phyloP scores from a whole-genome alignment of 2,329 filamentous ascomycete genomes.

The Penicillium digitatum region DNA sequence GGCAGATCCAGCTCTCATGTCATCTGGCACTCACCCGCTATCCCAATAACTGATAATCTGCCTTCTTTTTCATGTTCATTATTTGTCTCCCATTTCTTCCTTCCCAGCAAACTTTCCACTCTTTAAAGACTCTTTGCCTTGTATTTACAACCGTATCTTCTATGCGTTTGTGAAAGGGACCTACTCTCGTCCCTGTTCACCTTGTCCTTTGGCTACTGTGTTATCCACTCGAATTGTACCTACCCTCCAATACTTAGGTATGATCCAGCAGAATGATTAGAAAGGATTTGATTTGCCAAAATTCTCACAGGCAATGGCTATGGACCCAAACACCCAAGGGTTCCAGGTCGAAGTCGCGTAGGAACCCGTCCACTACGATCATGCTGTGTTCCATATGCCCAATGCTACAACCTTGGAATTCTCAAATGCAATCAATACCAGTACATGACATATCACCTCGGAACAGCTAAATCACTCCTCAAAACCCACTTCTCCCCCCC shows the following conservation, averaged over 20 bases:
- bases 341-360: not conserved
- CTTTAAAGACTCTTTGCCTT: slow-evolving; percentile 22
- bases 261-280: slow-evolving; percentile 18
- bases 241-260: not conserved
- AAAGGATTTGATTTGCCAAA: not conserved
- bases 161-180: slow-evolving; percentile 13
- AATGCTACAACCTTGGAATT: not conserved
- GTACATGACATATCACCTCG: slow-evolving; percentile 24
- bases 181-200: slow-evolving; percentile 22
- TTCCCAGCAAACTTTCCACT: slow-evolving; percentile 11
- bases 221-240: not conserved
- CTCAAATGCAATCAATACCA: not conserved
- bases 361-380: not conserved
- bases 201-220: slow-evolving; percentile 12
- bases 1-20: not conserved
- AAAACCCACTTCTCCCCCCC: slow-evolving; percentile 89
- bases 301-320: not conserved
- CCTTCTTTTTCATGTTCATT: slow-evolving; percentile 1
- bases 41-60: slow-evolving; percentile 1
- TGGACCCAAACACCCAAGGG: not conserved
- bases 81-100: slow-evolving; percentile 8
- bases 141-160: slow-evolving; percentile 22
- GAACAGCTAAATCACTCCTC: slow-evolving; percentile 66
- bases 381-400: not conserved
- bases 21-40: not conserved